phyloP scores from a whole-genome alignment of 2,329 filamentous ascomycete genomes.

The Monosporascus sp. region DNA sequence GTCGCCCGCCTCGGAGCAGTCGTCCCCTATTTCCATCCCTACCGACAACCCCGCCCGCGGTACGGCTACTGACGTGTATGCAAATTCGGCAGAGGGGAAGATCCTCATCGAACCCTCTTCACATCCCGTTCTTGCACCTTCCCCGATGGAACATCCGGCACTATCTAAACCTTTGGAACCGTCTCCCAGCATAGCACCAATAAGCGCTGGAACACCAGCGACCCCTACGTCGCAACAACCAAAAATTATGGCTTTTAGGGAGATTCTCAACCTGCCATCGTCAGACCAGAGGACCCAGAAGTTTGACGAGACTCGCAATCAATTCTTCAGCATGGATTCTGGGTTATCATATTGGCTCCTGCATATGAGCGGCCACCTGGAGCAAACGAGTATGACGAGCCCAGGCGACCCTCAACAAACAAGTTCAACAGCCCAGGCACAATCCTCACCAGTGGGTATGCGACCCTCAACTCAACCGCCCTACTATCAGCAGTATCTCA shows the following conservation, averaged over 20 bases:
- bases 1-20: slow-evolving; percentile 30
- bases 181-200: slow-evolving; percentile 5
- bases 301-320: slow-evolving; percentile 66
- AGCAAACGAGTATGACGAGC: slow-evolving; percentile 36
- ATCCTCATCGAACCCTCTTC: slow-evolving; percentile 30
- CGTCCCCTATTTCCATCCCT: slow-evolving; percentile 39
- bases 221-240: slow-evolving; percentile 7
- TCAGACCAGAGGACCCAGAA: slow-evolving; percentile 65
- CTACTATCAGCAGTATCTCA: slow-evolving; percentile 53
- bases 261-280: slow-evolving; percentile 68
- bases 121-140: slow-evolving; percentile 20
- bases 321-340: slow-evolving; percentile 68
- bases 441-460: slow-evolving; percentile 6
- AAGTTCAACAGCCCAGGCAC: slow-evolving; percentile 7
- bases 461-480: slow-evolving; percentile 35
- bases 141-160: slow-evolving; percentile 30
- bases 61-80: slow-evolving; percentile 9
- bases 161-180: slow-evolving; percentile 6
- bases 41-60: slow-evolving; percentile 20
- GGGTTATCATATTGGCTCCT: slow-evolving; percentile 61
- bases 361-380: slow-evolving; percentile 40
- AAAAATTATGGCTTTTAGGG: slow-evolving; percentile 60
- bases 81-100: slow-evolving; percentile 23
- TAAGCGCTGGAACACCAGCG: slow-evolving; percentile 13
- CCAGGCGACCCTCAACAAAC: slow-evolving; percentile 1